Percentiles rank a stretch among this genome's conserved stretches.
These are phyloP conservation scores for Candida labiduridarum DNA, from an alignment of 1,139 yeast genomes.

Conservation along the genomic window DNA sequence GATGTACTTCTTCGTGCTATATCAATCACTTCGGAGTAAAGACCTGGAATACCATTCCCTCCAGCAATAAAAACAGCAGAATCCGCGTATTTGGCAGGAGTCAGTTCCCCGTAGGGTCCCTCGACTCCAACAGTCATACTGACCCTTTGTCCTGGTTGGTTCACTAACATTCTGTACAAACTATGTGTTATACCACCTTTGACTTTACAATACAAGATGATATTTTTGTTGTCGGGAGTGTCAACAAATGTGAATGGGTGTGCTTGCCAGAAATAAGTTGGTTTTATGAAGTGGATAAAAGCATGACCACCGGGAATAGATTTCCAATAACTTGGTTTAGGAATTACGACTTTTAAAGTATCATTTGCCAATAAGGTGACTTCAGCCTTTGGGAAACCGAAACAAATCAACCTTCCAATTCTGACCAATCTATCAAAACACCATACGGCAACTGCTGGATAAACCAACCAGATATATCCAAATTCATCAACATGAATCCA, in stretches of 20 bases:
- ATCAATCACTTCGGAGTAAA: conserved; percentile 39
- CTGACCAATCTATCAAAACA: conserved; percentile 42
- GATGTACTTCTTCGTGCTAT: conserved; percentile 40
- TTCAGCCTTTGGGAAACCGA: conserved; percentile 43
- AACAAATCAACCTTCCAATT: conserved; percentile 30
- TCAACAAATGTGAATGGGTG: conserved; percentile 35
- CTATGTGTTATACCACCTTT: conserved; percentile 44
- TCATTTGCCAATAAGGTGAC: conserved; percentile 37
- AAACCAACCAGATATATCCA: conserved; percentile 42
- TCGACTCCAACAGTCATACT: conserved; percentile 37
- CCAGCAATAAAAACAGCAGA: conserved; percentile 47
- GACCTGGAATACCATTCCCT: conserved; percentile 49
- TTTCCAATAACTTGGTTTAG: conserved; percentile 44
- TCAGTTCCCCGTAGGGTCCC: conserved; percentile 44
- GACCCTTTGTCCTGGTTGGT: conserved; percentile 27
- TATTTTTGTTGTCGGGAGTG: conserved; percentile 18
- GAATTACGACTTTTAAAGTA: conserved; percentile 42
- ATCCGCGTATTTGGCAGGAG: conserved; percentile 31
- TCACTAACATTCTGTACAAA: conserved; percentile 30
- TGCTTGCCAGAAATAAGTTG: conserved; percentile 42
- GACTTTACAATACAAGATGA: conserved; percentile 33
- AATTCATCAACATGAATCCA: conserved; percentile 44
- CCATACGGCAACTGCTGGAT: conserved; percentile 47
- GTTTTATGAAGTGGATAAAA: conserved; percentile 45
- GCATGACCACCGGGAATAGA: conserved; percentile 55